phyloP scores from a whole-genome alignment of 2,329 filamentous ascomycete genomes.

The Diaporthe vexans region DNA sequence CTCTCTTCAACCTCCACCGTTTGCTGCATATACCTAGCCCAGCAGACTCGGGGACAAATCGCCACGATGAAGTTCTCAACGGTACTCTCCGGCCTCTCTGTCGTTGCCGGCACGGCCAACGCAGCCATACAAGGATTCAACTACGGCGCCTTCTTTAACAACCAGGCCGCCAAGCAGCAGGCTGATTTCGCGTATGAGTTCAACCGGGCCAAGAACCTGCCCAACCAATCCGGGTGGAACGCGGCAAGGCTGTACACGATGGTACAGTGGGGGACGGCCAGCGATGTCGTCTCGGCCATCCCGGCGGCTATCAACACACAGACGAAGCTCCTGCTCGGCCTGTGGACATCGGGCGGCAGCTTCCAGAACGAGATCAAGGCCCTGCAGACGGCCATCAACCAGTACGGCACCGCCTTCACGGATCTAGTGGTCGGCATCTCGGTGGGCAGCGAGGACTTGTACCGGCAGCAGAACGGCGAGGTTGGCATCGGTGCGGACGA shows the following conservation, averaged over 20 bases:
- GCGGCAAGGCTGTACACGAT: conserved; percentile 81
- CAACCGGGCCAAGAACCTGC: conserved; percentile 72
- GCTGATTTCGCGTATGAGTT: conserved; percentile 79
- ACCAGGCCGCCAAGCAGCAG: conserved; percentile 71
- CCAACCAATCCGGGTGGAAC: conserved; percentile 75
- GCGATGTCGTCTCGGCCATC: conserved; percentile 70
- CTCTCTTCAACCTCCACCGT: background rate
- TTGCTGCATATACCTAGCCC: background rate
- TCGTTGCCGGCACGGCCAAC: conserved; percentile 27
- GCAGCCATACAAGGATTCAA: conserved; percentile 76
- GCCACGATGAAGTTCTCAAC: conserved; percentile 26
- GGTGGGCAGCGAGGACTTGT: conserved; percentile 88
- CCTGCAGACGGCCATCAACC: conserved; percentile 75
- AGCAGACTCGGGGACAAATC: background rate
- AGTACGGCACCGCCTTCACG: conserved; percentile 76
- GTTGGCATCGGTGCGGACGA: conserved; percentile 62
- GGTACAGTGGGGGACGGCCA: conserved; percentile 77
- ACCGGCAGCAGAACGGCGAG: conserved; percentile 71
- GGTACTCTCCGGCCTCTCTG: conserved; percentile 14
- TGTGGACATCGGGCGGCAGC: conserved; percentile 78
- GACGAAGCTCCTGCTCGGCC: conserved; percentile 82
- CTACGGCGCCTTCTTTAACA: conserved; percentile 75
- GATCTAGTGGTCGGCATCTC: conserved; percentile 85
- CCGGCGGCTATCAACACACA: conserved; percentile 86
- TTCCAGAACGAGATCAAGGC: conserved; percentile 83